Conservation (phyloP, 129 eudicot species). For the Chrysanthemum makinoi region DNA sequence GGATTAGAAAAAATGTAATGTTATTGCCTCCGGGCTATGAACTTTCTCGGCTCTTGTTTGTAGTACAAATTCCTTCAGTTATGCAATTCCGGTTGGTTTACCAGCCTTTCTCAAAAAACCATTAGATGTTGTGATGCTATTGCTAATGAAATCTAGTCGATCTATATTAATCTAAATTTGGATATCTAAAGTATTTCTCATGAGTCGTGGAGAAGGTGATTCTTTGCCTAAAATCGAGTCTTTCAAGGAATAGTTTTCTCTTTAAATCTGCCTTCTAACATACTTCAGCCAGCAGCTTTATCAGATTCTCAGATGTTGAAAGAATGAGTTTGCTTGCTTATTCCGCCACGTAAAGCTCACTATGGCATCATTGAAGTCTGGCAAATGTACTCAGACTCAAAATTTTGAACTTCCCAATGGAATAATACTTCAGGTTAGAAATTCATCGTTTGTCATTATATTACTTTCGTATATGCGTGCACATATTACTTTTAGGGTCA, state of each 20-base stretch:
- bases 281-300: conserved; percentile 38
- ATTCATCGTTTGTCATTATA: conserved; percentile 17
- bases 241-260: conserved; percentile 18
- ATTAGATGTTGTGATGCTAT: background rate
- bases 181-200: conserved; percentile 1
- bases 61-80: conserved; percentile 24
- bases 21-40: conserved; percentile 20
- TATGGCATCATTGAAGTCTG: conserved; percentile 40
- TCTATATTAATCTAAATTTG: background rate
- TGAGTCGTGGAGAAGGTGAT: conserved; percentile 24
- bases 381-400: conserved; percentile 23
- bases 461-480: background rate
- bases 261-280: conserved; percentile 25
- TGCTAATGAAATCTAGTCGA: too few species aligned
- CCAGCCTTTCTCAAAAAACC: background rate
- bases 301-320: conserved; percentile 25
- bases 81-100: conserved; percentile 8
- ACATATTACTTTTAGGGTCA: background rate
- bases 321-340: conserved; percentile 18
- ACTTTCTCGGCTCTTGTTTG: conserved; percentile 18
- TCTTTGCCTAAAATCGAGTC: conserved; percentile 32
- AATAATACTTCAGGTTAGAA: conserved; percentile 47
- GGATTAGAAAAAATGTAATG: conserved; percentile 31
- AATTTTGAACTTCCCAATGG: conserved; percentile 33
- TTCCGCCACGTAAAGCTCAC: conserved; percentile 13